phyloP scores from a whole-genome alignment of 2,329 filamentous ascomycete species.

The Orbilia javanica region DNA sequence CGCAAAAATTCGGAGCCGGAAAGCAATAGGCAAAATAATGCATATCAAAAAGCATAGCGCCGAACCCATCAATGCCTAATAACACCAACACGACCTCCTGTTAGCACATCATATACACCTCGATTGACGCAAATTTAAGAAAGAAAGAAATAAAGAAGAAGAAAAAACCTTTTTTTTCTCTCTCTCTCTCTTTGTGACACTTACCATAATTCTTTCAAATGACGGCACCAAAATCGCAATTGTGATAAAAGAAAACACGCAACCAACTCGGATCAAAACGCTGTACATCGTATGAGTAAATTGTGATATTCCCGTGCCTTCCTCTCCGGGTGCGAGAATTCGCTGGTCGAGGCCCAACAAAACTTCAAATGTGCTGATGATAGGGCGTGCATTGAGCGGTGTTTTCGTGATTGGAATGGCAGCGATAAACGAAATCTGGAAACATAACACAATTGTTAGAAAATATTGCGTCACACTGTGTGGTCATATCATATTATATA shows the following conservation, averaged over 20 bases:
- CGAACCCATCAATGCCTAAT: conserved; percentile 79
- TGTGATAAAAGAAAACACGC: conserved; percentile 78
- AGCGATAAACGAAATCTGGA: conserved; percentile 80
- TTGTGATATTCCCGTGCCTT: conserved; percentile 60
- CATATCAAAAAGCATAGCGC: conserved; percentile 94
- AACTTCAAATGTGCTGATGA: conserved; percentile 86
- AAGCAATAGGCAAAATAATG: conserved; percentile 87
- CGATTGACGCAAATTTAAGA: not conserved
- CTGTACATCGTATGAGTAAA: conserved; percentile 57
- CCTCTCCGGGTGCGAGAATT: conserved; percentile 63
- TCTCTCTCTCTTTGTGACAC: not conserved
- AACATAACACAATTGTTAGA: conserved; percentile 27
- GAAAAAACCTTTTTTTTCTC: too few relatives aligned
- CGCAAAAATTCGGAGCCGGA: conserved; percentile 90
- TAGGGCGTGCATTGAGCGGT: conserved; percentile 88
- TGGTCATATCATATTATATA: too few relatives aligned
- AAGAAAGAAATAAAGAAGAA: too few relatives aligned
- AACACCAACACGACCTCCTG: not conserved
- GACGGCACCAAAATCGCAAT: conserved; percentile 81
- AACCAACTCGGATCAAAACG: conserved; percentile 67
- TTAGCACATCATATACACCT: conserved; percentile 26
- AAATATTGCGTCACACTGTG: not conserved
- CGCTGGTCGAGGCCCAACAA: conserved; percentile 78
- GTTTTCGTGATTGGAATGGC: conserved; percentile 96
- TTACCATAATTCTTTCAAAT: conserved; percentile 87